Evolutionary conservation across 148 eudicot species (phyloP).

Genomic region (Fagopyrum homotropicum): DNA sequence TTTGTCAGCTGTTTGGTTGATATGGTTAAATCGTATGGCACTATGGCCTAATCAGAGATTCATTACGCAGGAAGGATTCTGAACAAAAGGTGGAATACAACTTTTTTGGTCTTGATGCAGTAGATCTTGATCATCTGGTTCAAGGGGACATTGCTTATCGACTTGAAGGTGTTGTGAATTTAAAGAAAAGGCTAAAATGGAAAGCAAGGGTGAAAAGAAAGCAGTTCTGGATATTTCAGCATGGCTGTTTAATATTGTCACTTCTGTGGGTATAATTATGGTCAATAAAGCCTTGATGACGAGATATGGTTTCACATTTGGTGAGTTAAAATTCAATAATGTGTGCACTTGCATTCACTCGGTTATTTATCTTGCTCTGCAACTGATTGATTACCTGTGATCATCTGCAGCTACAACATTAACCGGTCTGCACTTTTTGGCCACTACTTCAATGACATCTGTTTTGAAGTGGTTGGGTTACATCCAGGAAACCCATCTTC

Average conservation of each 20-base stretch:
- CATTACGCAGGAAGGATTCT: constrained; percentile 4
- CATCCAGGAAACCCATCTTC: constrained; percentile 28
- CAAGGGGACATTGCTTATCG: neutral
- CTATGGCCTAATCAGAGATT: neutral
- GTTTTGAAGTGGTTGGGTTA: constrained; percentile 27
- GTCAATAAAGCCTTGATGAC: constrained; percentile 60
- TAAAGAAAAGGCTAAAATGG: constrained; percentile 20
- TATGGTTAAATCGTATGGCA: neutral
- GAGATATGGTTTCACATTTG: constrained; percentile 50
- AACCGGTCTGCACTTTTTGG: constrained; percentile 31
- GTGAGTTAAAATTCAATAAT: constrained; percentile 20
- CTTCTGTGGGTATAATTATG: constrained; percentile 60
- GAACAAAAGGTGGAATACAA: neutral
- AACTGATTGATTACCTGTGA: constrained; percentile 7
- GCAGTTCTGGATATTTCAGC: constrained; percentile 33
- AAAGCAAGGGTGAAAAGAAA: constrained; percentile 32
- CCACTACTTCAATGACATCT: constrained; percentile 31
- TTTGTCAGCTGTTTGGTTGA: neutral
- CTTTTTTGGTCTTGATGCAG: neutral
- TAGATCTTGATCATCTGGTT: constrained; percentile 3
- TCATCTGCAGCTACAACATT: constrained; percentile 30
- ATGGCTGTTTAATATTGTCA: constrained; percentile 51
- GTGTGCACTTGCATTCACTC: neutral
- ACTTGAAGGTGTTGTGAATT: constrained; percentile 10
- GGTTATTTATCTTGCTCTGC: neutral